A percentile compares a stretch with the other conserved stretches of the same genome.
These are phyloP conservation scores for Aurantiochytrium sp. DNA, from an alignment of 108 stramenopile species.

Conservation along the genomic window DNA sequence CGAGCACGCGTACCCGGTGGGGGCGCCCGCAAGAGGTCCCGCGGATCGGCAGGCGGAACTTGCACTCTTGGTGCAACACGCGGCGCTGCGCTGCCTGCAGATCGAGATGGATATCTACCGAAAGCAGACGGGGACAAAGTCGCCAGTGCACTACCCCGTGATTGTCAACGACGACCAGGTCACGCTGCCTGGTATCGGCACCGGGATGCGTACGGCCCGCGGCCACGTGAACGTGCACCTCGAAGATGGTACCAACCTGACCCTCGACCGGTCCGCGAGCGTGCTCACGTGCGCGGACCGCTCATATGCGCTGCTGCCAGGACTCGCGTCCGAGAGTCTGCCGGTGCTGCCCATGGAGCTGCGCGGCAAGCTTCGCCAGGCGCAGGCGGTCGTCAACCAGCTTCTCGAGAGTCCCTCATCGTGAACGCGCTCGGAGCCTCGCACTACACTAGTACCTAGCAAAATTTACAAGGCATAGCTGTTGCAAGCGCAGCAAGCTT, in stretches of 20 bases:
- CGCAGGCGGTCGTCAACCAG: neutral
- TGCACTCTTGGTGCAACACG: neutral
- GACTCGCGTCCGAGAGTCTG: neutral
- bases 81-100: neutral
- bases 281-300: neutral
- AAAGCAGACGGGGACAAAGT: neutral
- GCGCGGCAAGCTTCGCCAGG: neutral
- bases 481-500: too few relatives aligned
- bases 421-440: neutral
- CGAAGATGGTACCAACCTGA: neutral
- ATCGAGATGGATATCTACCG: neutral
- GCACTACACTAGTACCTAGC: too few relatives aligned
- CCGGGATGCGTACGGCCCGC: neutral
- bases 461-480: too few relatives aligned
- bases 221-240: neutral
- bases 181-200: neutral
- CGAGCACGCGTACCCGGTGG: neutral
- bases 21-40: neutral
- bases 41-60: neutral
- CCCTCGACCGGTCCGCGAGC: neutral
- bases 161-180: slow-evolving; percentile 24
- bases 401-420: neutral
- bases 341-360: neutral
- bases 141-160: neutral
- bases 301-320: neutral